A percentile compares a stretch with the other conserved stretches of the same genome.
These are phyloP conservation scores for Capsella rubella DNA, from an alignment of 441 rosid species.

Conservation along the genomic window DNA sequence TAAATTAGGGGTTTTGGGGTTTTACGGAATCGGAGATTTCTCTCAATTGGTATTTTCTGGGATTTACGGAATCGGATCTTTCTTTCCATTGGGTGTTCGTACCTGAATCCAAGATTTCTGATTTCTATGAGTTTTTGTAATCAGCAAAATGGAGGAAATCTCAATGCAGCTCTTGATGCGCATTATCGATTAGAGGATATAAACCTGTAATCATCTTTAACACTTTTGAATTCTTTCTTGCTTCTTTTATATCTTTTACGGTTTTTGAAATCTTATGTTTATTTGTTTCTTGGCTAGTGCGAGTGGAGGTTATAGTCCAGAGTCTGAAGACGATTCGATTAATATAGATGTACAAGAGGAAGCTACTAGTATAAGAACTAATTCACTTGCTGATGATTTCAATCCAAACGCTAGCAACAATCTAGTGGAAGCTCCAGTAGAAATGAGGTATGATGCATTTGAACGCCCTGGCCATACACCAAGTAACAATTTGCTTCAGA, in stretches of 20 bases:
- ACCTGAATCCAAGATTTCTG: neutral
- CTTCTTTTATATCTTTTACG: neutral
- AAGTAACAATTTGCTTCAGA: neutral
- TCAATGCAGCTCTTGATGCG: neutral
- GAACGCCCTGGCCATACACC: neutral
- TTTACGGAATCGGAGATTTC: neutral
- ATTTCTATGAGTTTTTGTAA: neutral
- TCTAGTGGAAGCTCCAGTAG: neutral
- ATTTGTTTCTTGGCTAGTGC: neutral
- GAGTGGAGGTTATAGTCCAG: no score
- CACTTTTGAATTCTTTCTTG: neutral
- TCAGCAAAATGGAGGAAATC: neutral
- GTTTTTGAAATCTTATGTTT: neutral
- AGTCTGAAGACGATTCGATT: no score
- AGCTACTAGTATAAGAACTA: neutral
- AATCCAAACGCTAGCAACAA: no score
- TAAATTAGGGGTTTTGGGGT: neutral
- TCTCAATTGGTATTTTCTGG: neutral
- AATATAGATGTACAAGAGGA: no score
- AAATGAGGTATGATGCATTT: neutral
- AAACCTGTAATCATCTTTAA: neutral
- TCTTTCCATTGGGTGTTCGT: neutral
- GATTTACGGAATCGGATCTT: neutral
- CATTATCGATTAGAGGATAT: neutral
- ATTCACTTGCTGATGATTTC: neutral